Base-by-base conservation (phyloP, 2,329 filamentous ascomycete genomes). In the Colletotrichum orchidophilum region DNA sequence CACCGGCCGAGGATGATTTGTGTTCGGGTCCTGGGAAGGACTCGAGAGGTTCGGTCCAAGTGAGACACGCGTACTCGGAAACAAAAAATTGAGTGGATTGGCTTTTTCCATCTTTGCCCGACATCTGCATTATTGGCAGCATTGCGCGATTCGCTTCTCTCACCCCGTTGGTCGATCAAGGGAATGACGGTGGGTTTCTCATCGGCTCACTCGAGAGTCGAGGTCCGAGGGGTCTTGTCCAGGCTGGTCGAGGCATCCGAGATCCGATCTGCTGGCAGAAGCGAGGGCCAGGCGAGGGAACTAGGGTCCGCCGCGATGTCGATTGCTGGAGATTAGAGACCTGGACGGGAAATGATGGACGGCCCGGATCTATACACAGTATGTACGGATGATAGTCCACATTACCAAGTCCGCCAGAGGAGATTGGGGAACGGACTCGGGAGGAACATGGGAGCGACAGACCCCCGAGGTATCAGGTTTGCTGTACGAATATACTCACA, bases 241-340 rank as follows among this genome's bases (percentile, higher is more conserved):
- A 1, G 24, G 21, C 24, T 27, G 4, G 29, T n/a, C 46, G 8
- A 29, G 39, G 57, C n/a, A 54, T 42, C 57, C 31, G 58, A 68
- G 68, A 68, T 63, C 68, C 50, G 58, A 68, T 58, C 52, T 58
- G 13, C 59, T 26, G 27, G 26, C 26, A 52, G 53, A 24, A 57
- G 42, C 50, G 61, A 59, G 53, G 33, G 39, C 54, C 24, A 35
- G 29, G 49, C 46, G 49, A 63, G 49, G 21, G 26, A 8, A 26
- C 13, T 21, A 53, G 33, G 35, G 59, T 18, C 35, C 52, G 35
- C 35, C 52, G 35, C 12, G 52, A 49, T 6, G 58, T 21, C 21
- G 52, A 49, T 5, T 31, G 21, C 21, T 18, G 8, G 39, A 67
- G 55, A 66, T 70, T 46, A 31, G 31, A 58, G 55, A 39, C 57